Evolutionary conservation across 1,139 yeast species (phyloP).

Genomic region (Geotrichum macrosporum): DNA sequence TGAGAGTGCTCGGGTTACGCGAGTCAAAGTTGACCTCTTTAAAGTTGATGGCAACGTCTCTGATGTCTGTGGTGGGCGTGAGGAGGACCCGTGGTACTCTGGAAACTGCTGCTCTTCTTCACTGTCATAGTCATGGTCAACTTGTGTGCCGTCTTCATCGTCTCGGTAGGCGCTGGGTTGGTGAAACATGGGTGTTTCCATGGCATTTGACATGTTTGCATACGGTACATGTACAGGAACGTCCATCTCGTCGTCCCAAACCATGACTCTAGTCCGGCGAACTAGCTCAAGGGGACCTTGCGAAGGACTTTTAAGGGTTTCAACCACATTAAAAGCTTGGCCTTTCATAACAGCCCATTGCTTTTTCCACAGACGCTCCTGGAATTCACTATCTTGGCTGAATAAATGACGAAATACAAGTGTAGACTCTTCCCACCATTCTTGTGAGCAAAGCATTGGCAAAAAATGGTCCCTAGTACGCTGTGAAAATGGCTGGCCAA

Average conservation of each 20-base stretch:
- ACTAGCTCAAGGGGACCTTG: slow-evolving; percentile 70
- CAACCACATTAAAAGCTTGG: slow-evolving; percentile 73
- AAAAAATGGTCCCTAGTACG: slow-evolving; percentile 56
- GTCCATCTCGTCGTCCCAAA: slow-evolving; percentile 60
- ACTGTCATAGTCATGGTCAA: neutral
- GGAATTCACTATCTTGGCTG: slow-evolving; percentile 57
- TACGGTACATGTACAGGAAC: slow-evolving; percentile 47
- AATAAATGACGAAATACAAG: slow-evolving; percentile 48
- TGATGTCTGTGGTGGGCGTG: neutral
- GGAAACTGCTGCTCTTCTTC: slow-evolving; percentile 17
- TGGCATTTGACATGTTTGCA: slow-evolving; percentile 32
- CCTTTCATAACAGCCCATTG: slow-evolving; percentile 74
- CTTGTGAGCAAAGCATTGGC: slow-evolving; percentile 54
- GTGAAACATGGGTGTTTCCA: slow-evolving; percentile 20
- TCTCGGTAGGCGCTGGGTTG: neutral
- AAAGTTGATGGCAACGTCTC: neutral
- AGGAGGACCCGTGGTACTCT: neutral
- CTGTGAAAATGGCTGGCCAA: slow-evolving; percentile 64
- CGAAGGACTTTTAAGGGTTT: slow-evolving; percentile 51
- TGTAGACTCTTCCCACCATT: slow-evolving; percentile 69
- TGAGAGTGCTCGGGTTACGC: neutral
- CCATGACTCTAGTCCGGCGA: slow-evolving; percentile 52
- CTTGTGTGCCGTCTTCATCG: neutral
- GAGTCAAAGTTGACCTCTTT: neutral
- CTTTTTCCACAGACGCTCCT: slow-evolving; percentile 60